Conservation (phyloP, 352 stramenopile genomes). For the Globisporangium orthogonon region DNA sequence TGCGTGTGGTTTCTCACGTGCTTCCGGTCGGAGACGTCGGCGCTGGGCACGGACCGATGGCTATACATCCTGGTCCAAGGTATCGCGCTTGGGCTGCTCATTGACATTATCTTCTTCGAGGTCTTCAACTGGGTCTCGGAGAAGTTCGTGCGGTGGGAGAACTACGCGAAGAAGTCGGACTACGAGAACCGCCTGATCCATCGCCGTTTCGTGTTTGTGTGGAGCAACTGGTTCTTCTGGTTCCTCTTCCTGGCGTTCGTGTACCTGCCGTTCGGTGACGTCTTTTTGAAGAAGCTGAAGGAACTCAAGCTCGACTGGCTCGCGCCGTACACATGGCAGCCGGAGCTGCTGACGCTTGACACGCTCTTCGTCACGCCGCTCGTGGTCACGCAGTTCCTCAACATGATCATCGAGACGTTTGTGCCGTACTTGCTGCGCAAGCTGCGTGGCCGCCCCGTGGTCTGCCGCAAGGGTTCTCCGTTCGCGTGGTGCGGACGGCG, state of each 20-base stretch:
- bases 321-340: constrained; percentile 68
- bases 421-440: constrained; percentile 81
- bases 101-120: constrained; percentile 88
- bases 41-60: constrained; percentile 82
- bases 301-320: constrained; percentile 39
- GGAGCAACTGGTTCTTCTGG: constrained; percentile 92
- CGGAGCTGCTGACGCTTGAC: constrained; percentile 71
- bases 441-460: constrained; percentile 54
- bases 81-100: constrained; percentile 72
- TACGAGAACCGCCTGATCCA: constrained; percentile 85
- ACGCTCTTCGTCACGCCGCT: constrained; percentile 86
- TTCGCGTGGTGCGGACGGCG: constrained; percentile 50
- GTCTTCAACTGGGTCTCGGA: constrained; percentile 86
- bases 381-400: constrained; percentile 85
- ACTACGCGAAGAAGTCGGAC: constrained; percentile 83
- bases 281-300: constrained; percentile 55
- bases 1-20: constrained; percentile 84
- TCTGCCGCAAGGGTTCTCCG: constrained; percentile 54
- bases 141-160: constrained; percentile 85
- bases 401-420: constrained; percentile 85
- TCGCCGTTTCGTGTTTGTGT: constrained; percentile 86
- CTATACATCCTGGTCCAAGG: constrained; percentile 87
- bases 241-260: constrained; percentile 88
- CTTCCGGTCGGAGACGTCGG: constrained; percentile 64
- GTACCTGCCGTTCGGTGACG: constrained; percentile 82